Evolutionary conservation across 805 yeast genomes (phyloP), one percentile per base, ranked within the genome.

Genomic region (Schizosaccharomyces cryophilus): DNA sequence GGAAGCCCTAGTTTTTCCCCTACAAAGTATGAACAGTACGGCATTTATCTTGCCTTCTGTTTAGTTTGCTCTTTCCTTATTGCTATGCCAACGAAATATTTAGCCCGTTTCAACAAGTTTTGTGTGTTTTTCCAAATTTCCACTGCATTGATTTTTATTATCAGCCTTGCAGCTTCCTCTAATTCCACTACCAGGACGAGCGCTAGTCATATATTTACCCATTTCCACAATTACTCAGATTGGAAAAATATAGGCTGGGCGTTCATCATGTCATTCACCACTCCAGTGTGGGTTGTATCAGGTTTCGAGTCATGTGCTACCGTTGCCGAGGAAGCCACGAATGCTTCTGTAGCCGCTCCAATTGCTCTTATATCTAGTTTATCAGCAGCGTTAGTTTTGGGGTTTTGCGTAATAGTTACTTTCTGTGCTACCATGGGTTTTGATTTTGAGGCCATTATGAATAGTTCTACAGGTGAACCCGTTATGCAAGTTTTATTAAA

Each of bases 341-440:
- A 82, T 67, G 84, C 86, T 6, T 72, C 78, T 42, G 70, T 73
- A 15, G 85, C 84, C 4, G 80, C 83, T 9, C 87, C 87, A n/a
- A 74, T 76, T 63, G 85, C 85, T 38, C 81, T 82, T 65, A 80
- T 80, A 66, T 75, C 13, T 70, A 75, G 56, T 83, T 84, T 58
- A 19, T 5, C 68, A 31, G 65, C 68, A 60, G 56, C 30, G 63
- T 83, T 83, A 54, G 42, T 73, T 11, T 66, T 81, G 62, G 84
- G 84, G 2, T 80, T 78, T 67, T 70, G 76, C 42, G 77, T 80
- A 67, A 78, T 80, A 74, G 67, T 81, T 62, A 81, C 81, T 38
- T 77, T 81, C 69, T 77, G 83, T n/a, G 81, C 80, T 69, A 80
- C 84, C 19, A 71, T 45, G 51, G 51, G 51, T 7, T 24, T 19